Evolutionary conservation across 2,329 filamentous ascomycete species (phyloP), one percentile per base, ranked within the genome.

Genomic region (Phoma sp.): DNA sequence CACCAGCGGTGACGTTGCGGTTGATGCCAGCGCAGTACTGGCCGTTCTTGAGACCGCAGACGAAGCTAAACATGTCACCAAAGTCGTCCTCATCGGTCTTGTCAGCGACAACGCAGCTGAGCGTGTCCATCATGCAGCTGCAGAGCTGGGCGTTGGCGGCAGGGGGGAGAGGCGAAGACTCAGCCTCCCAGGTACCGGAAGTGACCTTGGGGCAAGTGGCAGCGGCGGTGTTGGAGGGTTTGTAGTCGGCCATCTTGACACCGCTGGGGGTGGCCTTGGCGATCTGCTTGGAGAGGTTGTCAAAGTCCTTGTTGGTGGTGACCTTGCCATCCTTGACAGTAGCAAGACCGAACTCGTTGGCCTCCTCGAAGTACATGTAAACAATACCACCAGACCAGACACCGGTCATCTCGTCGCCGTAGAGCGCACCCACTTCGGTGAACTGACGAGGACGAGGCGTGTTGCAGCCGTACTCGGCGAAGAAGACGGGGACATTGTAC

Each of bases 391-490:
- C 95, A 52, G 91, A 96, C 86, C 95, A 95, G 71, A 96, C 91
- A 9, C 78, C 77, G 25, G 87, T 90, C 95, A 99, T 99, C 57
- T 92, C 74, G 56, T 82, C 74, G 48, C 88, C 87, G 79, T 90
- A 99, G 9, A 99, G 86, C 49, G 90, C 88, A 39, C 79, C 82
- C 38, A 96, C 93, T 76, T 99, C 96, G 57, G 90, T 85, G 80
- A 96, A 99, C 58, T 84, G 82, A 78, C 95, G 91, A 58, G 84
- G 86, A 38, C 83, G 82, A 73, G 78, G 82, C 39, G 81, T 82
- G 80, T 96, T 98, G 88, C 95, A 99, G 68, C 95, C 95, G 73
- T 99, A 99, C 80, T 99, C 95, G 63, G 95, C 95, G 76, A 99
- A 97, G 88, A 99, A 99, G 70, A 92, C 90, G 41, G 95, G 95